Conservation (phyloP, 176 grass and related monocot species). For the Chrysopogon serrulatus region DNA sequence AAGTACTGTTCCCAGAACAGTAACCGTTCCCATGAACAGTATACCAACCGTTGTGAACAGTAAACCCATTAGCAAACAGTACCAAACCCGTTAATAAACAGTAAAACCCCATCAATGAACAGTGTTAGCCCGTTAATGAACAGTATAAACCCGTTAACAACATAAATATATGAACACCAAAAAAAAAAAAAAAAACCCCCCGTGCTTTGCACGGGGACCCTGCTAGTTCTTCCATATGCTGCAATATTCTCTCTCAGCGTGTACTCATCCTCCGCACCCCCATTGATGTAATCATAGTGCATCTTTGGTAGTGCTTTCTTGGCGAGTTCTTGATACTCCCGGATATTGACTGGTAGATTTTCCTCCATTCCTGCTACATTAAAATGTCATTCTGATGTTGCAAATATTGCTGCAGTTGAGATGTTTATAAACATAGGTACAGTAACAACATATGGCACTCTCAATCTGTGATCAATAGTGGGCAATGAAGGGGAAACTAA, state of each 20-base stretch:
- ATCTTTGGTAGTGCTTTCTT: conserved; percentile 74
- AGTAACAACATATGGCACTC: neutral
- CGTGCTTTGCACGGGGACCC: too few species aligned
- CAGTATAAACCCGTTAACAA: too few species aligned
- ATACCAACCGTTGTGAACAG: too few species aligned
- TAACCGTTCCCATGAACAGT: too few species aligned
- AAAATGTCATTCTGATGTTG: neutral
- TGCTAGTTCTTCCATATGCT: conserved; percentile 80
- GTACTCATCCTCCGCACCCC: conserved; percentile 73
- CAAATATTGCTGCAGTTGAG: neutral
- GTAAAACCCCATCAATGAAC: too few species aligned
- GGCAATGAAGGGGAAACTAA: neutral
- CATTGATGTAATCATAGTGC: conserved; percentile 69
- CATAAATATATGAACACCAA: too few species aligned
- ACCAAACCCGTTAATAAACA: too few species aligned
- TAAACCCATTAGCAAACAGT: too few species aligned
- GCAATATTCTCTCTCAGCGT: conserved; percentile 72
- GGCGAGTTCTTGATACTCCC: conserved; percentile 66
- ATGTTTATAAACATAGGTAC: neutral
- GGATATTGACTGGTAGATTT: conserved; percentile 57
- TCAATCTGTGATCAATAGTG: neutral
- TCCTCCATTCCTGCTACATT: conserved; percentile 50
- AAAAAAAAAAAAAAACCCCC: too few species aligned
- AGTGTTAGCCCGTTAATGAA: too few species aligned
- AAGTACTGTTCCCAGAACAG: too few species aligned